Conservation (phyloP, 148 eudicot species). For the Bassia scoparia region DNA sequence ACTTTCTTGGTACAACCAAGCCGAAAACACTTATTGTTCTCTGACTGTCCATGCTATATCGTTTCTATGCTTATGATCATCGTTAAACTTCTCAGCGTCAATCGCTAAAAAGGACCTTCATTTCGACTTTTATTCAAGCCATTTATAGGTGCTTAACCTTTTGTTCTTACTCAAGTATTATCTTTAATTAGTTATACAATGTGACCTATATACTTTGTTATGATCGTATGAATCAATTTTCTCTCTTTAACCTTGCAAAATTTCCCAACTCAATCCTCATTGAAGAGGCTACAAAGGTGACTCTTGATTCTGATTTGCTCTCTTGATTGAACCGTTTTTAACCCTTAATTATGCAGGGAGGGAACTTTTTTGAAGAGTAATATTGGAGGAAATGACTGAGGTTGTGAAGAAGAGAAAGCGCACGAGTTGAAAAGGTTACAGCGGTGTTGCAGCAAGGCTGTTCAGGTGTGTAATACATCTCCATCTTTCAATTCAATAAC, state of each 20-base stretch:
- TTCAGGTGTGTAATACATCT: constrained; percentile 9
- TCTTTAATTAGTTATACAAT: no score
- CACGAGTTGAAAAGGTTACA: constrained; percentile 14
- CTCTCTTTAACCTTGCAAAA: no score
- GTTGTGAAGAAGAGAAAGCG: constrained; percentile 16
- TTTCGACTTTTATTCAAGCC: constrained; percentile 13
- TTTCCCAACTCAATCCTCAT: no score
- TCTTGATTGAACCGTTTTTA: not conserved
- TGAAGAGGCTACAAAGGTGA: no score
- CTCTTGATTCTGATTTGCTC: no score
- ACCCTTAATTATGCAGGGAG: not conserved
- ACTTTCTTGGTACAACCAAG: constrained; percentile 55
- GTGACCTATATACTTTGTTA: no score
- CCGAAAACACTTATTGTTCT: not conserved
- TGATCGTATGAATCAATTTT: no score
- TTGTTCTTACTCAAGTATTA: no score
- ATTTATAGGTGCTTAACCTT: no score
- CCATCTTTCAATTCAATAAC: no score
- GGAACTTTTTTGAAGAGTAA: constrained; percentile 22
- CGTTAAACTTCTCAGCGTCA: constrained; percentile 32
- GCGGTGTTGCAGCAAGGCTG: constrained; percentile 22
- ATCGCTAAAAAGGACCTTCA: constrained; percentile 40
- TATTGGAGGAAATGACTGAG: constrained; percentile 19
- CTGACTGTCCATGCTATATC: not conserved
- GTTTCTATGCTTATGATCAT: not conserved